phyloP scores from a whole-genome alignment of 306 rosid species.

The Ochetophila trinervis region DNA sequence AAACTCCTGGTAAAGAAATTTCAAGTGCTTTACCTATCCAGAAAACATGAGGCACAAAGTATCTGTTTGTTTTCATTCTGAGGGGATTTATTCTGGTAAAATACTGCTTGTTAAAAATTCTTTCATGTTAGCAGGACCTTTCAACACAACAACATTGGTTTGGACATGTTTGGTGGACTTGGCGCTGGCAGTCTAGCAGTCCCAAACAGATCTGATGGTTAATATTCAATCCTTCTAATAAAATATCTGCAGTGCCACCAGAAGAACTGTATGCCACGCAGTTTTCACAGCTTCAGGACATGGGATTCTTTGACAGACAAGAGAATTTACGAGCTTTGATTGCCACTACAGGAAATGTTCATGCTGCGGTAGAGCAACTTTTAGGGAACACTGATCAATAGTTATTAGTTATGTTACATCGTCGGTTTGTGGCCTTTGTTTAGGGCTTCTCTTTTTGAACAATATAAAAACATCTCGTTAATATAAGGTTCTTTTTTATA shows the following conservation, averaged over 20 bases:
- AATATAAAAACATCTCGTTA: too few relatives aligned
- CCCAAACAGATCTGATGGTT: slow-evolving; percentile 73
- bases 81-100: background rate
- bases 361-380: slow-evolving; percentile 82
- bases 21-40: background rate
- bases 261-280: slow-evolving; percentile 84
- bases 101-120: background rate
- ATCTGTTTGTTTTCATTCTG: background rate
- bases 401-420: background rate
- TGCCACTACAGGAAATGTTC: slow-evolving; percentile 81
- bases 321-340: slow-evolving; percentile 81
- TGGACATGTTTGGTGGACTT: slow-evolving; percentile 91
- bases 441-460: too few relatives aligned
- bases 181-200: slow-evolving; percentile 76
- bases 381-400: slow-evolving; percentile 73
- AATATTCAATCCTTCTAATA: slow-evolving; percentile 18
- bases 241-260: slow-evolving; percentile 55
- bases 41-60: background rate
- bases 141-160: slow-evolving; percentile 55
- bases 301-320: slow-evolving; percentile 89
- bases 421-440: too few relatives aligned
- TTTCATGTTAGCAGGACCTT: slow-evolving; percentile 33
- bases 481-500: too few relatives aligned
- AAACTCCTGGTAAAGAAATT: background rate
- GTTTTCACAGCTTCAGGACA: slow-evolving; percentile 85